Evolutionary conservation across 176 grass and related monocot species (phyloP), one percentile per base, ranked within the genome.

Genomic region (Oryza australiensis): DNA sequence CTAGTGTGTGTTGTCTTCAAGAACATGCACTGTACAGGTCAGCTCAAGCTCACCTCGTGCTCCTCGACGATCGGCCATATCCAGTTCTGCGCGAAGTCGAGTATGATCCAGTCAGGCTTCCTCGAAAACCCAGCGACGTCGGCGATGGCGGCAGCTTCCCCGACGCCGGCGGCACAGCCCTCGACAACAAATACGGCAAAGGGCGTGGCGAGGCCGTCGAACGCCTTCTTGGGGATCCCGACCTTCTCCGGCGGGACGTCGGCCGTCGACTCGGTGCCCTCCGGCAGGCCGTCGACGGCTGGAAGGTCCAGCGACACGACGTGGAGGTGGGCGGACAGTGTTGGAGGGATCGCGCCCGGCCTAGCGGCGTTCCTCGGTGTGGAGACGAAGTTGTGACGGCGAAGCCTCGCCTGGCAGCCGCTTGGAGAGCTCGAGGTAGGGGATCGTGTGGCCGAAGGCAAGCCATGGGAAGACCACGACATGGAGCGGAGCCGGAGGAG

Each of bases 61-160:
- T 85, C 40, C 16, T 66, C 37, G 3, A 84, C 87, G 30, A 94
- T 76, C 9, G 70, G 27, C 2, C 76, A 79, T 0, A 79, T 2
- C 92, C 87, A 94, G 48, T 83, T 38, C 0, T 85, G 84, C 1
- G 67, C 20, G 45, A 87, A 94, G 87, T 94, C 92, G 13, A 73
- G 23, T 6, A 91, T 29, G 24, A 94, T 81, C 84, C 89, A 89
- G 60, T 87, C 81, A 0, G 84, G 87, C 14, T 73, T 81, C 64
- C 26, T 45, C 38, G 3, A 37, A 62, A 9, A 26, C n/a, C 32
- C 22, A 4, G n/a, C 45, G n/a, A n/a, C n/a, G n/a, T n/a, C n/a
- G n/a, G n/a, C 4, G 8, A n/a, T 4, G 26, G 26, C 26, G 24
- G 34, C 45, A 11, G 38, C 9, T 18, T 68, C 49, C 23, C 27